Conservation (phyloP, 169 alveolate genomes). For the Toxoplasma gondii region DNA sequence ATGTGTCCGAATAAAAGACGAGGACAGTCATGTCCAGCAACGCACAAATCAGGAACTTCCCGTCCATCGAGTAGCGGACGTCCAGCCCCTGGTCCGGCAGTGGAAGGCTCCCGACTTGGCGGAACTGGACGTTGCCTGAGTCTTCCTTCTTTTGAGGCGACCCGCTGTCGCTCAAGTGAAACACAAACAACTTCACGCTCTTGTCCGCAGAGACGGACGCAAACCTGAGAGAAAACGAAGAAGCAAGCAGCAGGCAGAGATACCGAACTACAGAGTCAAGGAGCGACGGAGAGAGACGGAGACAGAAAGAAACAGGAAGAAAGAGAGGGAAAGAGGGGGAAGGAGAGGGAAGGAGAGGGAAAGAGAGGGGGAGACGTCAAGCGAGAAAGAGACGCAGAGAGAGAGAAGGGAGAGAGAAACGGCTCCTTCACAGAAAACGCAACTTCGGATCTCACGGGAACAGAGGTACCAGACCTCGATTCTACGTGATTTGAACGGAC, state of each 20-base stretch:
- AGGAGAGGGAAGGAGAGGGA: no score
- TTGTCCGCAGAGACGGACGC: slow-evolving; percentile 80
- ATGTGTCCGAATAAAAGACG: slow-evolving; percentile 82
- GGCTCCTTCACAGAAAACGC: no score
- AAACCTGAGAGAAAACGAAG: slow-evolving; percentile 50
- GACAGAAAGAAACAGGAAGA: neutral
- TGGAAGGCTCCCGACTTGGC: slow-evolving; percentile 40
- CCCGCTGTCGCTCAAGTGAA: slow-evolving; percentile 37
- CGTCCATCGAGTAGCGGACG: slow-evolving; percentile 63
- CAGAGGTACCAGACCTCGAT: neutral
- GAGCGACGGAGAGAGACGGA: neutral
- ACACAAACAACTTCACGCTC: slow-evolving; percentile 71
- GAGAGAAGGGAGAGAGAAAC: no score
- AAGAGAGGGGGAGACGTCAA: no score
- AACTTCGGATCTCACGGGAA: neutral
- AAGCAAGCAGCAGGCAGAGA: neutral
- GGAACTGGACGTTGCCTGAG: neutral
- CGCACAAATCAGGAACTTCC: slow-evolving; percentile 80
- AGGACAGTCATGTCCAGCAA: slow-evolving; percentile 82
- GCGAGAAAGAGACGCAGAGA: no score
- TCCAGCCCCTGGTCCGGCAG: slow-evolving; percentile 72
- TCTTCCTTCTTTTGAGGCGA: neutral
- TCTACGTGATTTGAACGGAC: neutral
- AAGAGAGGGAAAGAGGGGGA: no score
- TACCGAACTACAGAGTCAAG: neutral